Percentiles rank a stretch among this genome's conserved stretches.
Conservation (phyloP, 2,329 filamentous ascomycete species). For the Colletotrichum musicola region DNA sequence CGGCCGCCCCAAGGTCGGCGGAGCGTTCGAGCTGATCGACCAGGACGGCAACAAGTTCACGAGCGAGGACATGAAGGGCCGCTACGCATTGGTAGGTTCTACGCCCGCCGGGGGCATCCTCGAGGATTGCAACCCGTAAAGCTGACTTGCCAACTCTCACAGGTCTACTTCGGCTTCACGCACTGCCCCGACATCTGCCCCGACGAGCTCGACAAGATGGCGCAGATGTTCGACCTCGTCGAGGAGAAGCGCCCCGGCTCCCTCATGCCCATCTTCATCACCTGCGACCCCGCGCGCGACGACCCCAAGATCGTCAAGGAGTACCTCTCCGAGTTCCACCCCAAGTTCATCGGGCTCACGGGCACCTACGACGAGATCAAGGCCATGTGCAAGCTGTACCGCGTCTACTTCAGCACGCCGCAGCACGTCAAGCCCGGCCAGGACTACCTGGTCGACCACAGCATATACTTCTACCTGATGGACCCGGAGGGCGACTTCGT, state of each 20-base stretch:
- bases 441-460: constrained; percentile 98
- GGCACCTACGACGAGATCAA: constrained; percentile 96
- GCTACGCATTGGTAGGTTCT: constrained; percentile 78
- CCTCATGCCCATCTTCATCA: constrained; percentile 89
- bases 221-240: constrained; percentile 86
- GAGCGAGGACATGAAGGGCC: constrained; percentile 85
- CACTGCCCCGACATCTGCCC: constrained; percentile 99
- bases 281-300: constrained; percentile 94
- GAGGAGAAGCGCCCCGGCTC: constrained; percentile 63
- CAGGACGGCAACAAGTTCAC: constrained; percentile 84
- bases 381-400: constrained; percentile 92
- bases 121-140: neutral
- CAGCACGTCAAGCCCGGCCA: constrained; percentile 88
- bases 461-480: constrained; percentile 99
- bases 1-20: constrained; percentile 92
- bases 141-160: constrained; percentile 8
- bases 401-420: constrained; percentile 97
- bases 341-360: constrained; percentile 86
- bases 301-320: constrained; percentile 85
- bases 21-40: constrained; percentile 84
- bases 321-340: constrained; percentile 93
- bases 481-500: constrained; percentile 98
- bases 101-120: neutral
- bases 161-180: constrained; percentile 99
- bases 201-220: constrained; percentile 99